Percentiles rank a stretch among this genome's conserved stretches.
phyloP scores from a whole-genome alignment of 768 basidiomycete species.

The Russula brevipes region DNA sequence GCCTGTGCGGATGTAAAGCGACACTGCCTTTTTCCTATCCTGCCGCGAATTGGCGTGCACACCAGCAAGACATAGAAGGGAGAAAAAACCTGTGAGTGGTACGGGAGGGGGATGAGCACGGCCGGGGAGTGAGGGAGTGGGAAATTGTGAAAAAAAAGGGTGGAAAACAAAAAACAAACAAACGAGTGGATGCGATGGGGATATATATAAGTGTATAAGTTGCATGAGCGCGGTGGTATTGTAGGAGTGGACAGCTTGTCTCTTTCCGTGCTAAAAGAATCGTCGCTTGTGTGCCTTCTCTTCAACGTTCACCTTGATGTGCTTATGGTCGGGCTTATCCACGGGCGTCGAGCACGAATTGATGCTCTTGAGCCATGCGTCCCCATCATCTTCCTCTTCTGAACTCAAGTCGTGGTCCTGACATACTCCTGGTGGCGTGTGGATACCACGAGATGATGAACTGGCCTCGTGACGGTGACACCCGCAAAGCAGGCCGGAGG shows the following conservation, averaged over 20 bases:
- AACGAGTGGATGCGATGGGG: neutral
- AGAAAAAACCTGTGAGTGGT: conserved; percentile 9
- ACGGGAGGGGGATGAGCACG: neutral
- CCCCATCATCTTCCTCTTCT: conserved; percentile 74
- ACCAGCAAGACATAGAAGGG: neutral
- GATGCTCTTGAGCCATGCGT: conserved; percentile 82
- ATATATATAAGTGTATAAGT: conserved; percentile 19
- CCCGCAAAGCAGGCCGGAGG: conserved; percentile 71
- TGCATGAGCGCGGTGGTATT: conserved; percentile 1
- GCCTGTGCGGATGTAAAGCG: neutral
- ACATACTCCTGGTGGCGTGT: conserved; percentile 42
- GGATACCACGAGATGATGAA: conserved; percentile 37
- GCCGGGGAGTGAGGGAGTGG: neutral
- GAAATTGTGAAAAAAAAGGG: neutral
- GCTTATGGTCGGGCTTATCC: conserved; percentile 51
- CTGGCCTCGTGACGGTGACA: conserved; percentile 41
- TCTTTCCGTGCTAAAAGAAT: conserved; percentile 52
- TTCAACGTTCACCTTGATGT: conserved; percentile 68
- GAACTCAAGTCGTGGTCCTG: conserved; percentile 60
- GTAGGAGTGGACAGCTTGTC: neutral
- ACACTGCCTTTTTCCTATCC: neutral
- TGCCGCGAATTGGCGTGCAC: neutral
- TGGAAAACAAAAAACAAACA: neutral
- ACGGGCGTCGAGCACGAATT: conserved; percentile 54
- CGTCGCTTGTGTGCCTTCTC: conserved; percentile 69